Evolutionary conservation across 768 basidiomycete genomes (phyloP).

Genomic region (Galerina marginata): DNA sequence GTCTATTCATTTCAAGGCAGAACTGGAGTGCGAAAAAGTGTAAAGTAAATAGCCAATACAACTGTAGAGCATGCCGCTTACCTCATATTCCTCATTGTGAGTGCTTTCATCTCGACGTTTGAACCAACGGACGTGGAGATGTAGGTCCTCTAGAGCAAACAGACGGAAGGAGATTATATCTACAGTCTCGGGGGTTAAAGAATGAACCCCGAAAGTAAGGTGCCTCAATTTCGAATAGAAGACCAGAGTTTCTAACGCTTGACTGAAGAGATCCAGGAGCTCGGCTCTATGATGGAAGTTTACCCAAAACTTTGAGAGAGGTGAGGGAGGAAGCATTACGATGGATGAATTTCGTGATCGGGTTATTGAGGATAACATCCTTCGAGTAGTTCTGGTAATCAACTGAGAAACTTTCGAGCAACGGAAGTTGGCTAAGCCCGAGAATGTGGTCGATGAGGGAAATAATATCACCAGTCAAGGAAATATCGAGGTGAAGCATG

Average conservation of each 20-base stretch:
- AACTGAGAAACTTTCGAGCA: neutral
- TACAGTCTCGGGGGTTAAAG: neutral
- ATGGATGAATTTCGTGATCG: neutral
- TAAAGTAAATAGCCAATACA: no score
- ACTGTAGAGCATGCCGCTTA: neutral
- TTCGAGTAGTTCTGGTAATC: neutral
- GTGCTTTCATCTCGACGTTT: neutral
- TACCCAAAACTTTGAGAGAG: neutral
- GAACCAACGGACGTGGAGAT: neutral
- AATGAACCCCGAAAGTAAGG: neutral
- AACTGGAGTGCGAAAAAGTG: neutral
- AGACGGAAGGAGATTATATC: neutral
- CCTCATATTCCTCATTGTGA: neutral
- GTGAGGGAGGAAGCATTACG: neutral
- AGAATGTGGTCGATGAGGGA: neutral
- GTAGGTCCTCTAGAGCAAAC: neutral
- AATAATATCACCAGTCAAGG: neutral
- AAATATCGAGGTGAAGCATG: neutral
- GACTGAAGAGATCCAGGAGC: neutral
- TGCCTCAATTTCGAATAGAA: neutral
- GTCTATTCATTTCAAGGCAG: neutral
- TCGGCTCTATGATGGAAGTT: neutral
- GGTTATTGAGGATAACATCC: neutral
- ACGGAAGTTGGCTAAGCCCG: neutral
- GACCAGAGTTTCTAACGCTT: neutral